Conservation (phyloP, 371 early-diverging fungal genomes). For the Gilbertella persicaria region DNA sequence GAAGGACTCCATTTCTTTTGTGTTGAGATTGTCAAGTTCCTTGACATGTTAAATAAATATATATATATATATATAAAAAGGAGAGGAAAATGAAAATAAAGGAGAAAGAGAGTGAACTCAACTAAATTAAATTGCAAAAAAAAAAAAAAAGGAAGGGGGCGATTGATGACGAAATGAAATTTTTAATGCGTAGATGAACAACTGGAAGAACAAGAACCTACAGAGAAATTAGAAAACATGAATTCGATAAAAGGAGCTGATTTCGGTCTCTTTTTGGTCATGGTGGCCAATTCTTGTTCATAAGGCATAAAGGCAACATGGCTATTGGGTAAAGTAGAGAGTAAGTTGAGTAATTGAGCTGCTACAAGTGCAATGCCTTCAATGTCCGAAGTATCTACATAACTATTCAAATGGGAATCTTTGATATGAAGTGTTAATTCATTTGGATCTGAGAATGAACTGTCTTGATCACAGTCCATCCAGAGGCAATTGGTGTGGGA, state of each 20-base stretch:
- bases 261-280: slow-evolving; percentile 30
- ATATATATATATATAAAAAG: no score
- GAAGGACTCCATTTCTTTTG: slow-evolving; percentile 26
- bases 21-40: slow-evolving; percentile 14
- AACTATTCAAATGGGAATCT: slow-evolving; percentile 21
- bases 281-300: slow-evolving; percentile 38
- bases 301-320: slow-evolving; percentile 59
- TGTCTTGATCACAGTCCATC: slow-evolving; percentile 36
- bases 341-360: slow-evolving; percentile 61
- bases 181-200: slow-evolving; percentile 3
- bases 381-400: slow-evolving; percentile 38
- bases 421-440: slow-evolving; percentile 17
- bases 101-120: background rate
- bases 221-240: slow-evolving; percentile 25
- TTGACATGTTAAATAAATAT: slow-evolving; percentile 14
- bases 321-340: slow-evolving; percentile 58
- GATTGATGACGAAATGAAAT: background rate
- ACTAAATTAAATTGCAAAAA: background rate
- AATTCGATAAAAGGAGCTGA: slow-evolving; percentile 23
- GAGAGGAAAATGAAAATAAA: background rate
- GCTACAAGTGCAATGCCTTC: slow-evolving; percentile 66
- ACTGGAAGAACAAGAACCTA: slow-evolving; percentile 11
- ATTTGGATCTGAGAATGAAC: slow-evolving; percentile 11
- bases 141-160: background rate
- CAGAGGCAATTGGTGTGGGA: slow-evolving; percentile 43